These are phyloP conservation scores for Epichloe gansuensis DNA, from an alignment of 2,329 filamentous ascomycete species.

Conservation along the genomic window DNA sequence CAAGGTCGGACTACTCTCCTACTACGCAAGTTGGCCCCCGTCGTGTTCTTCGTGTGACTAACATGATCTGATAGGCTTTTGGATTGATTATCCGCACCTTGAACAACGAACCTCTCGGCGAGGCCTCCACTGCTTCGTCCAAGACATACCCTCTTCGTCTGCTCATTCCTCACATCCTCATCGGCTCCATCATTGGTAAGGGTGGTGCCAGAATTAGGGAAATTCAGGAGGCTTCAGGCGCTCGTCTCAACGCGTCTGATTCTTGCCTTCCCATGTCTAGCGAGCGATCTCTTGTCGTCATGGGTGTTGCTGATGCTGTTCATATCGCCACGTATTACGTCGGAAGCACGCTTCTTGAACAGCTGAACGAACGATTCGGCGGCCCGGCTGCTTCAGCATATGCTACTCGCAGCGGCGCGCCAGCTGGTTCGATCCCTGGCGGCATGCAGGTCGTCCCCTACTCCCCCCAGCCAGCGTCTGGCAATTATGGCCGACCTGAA, in stretches of 20 bases:
- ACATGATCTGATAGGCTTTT: constrained; percentile 54
- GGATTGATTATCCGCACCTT: constrained; percentile 95
- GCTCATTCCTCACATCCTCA: constrained; percentile 90
- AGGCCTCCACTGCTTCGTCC: constrained; percentile 80
- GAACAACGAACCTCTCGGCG: constrained; percentile 87
- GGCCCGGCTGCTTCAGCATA: constrained; percentile 96
- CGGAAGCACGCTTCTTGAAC: constrained; percentile 92
- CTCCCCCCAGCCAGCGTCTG: constrained; percentile 80
- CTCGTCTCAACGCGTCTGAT: constrained; percentile 91
- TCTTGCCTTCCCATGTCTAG: constrained; percentile 88
- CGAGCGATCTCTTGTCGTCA: constrained; percentile 93
- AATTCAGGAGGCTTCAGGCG: constrained; percentile 95
- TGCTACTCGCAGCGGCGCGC: constrained; percentile 84
- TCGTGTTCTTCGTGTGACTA: constrained; percentile 11
- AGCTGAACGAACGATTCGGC: constrained; percentile 91
- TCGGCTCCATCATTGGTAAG: constrained; percentile 98
- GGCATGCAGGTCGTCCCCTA: constrained; percentile 99
- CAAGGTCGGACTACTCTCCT: constrained; percentile 49
- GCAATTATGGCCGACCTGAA: constrained; percentile 84
- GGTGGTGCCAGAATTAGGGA: constrained; percentile 90
- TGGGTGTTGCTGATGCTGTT: constrained; percentile 94
- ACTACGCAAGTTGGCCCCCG: neutral
- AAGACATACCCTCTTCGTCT: constrained; percentile 96
- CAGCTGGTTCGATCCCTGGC: constrained; percentile 84
- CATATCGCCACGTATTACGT: constrained; percentile 99